Conservation (phyloP, 768 basidiomycete species). For the Imleria badia region DNA sequence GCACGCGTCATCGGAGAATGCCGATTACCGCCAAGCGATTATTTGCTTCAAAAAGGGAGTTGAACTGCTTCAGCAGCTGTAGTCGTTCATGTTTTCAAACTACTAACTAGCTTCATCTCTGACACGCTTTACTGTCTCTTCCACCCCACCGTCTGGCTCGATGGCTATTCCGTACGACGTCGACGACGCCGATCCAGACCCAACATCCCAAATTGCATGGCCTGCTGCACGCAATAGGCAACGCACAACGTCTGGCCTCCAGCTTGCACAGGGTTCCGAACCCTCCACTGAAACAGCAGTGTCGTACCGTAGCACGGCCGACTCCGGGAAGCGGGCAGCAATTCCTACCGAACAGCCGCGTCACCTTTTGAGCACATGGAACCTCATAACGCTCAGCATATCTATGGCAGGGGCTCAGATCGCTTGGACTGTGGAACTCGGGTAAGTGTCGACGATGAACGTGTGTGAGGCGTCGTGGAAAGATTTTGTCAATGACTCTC, state of each 20-base stretch:
- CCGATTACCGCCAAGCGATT: constrained; percentile 16
- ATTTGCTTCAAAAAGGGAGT: constrained; percentile 17
- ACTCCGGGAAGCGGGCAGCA: constrained; percentile 25
- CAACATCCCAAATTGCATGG: constrained; percentile 81
- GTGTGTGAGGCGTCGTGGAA: background rate
- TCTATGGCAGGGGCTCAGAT: constrained; percentile 96
- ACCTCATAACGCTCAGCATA: constrained; percentile 79
- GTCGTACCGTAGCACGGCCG: constrained; percentile 34
- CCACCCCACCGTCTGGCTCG: constrained; percentile 9
- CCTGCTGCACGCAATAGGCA: constrained; percentile 47
- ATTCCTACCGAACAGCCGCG: constrained; percentile 24
- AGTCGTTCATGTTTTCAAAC: constrained; percentile 14
- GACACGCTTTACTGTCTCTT: background rate
- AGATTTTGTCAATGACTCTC: background rate
- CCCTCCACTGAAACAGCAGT: constrained; percentile 20
- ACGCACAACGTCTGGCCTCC: constrained; percentile 23
- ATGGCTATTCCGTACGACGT: constrained; percentile 62
- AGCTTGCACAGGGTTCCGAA: constrained; percentile 23
- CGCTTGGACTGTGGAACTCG: constrained; percentile 93
- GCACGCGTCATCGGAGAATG: constrained; percentile 20
- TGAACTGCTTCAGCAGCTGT: background rate
- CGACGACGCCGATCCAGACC: constrained; percentile 63
- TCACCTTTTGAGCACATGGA: constrained; percentile 50
- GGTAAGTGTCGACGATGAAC: constrained; percentile 48
- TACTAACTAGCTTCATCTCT: background rate